Evolutionary conservation across 495 filamentous ascomycete species (phyloP).

Genomic region (Cercophora samala): DNA sequence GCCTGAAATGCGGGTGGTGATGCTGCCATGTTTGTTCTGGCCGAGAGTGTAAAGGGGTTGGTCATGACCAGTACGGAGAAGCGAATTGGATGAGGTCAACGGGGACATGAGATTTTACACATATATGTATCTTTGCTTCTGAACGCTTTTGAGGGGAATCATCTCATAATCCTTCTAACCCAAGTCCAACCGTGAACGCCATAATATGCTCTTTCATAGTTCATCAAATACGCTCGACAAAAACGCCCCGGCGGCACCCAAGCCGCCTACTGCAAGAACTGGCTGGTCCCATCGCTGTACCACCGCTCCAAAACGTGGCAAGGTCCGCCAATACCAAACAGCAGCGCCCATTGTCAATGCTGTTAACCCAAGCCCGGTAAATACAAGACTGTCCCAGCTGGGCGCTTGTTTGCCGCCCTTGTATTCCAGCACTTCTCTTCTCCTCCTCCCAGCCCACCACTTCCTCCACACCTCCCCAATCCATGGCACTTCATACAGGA

Average conservation of each 20-base stretch:
- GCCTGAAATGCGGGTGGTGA: not conserved
- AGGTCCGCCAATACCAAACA: conserved; percentile 24
- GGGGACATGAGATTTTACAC: too few species aligned
- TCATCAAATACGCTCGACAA: conserved; percentile 20
- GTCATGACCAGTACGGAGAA: not conserved
- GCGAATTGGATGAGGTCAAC: not conserved
- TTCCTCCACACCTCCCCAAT: conserved; percentile 24
- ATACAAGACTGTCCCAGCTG: conserved; percentile 12
- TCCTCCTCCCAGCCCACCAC: conserved; percentile 26
- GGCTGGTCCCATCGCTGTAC: conserved; percentile 35
- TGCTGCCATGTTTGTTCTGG: not conserved
- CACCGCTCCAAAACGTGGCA: conserved; percentile 34
- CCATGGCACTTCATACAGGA: conserved; percentile 23
- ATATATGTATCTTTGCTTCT: too few species aligned
- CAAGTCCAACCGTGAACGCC: not conserved
- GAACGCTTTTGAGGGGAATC: not conserved
- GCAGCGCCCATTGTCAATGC: conserved; percentile 24
- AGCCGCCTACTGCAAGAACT: conserved; percentile 25
- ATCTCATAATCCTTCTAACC: not conserved
- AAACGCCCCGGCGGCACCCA: conserved; percentile 39
- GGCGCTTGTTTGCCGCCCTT: not conserved
- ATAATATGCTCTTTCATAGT: not conserved
- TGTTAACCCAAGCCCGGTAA: conserved; percentile 26
- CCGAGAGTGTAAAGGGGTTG: not conserved
- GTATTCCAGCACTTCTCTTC: conserved; percentile 9